These are phyloP conservation scores for Penicillium psychrosexuale DNA, from an alignment of 2,329 filamentous ascomycete species.

Conservation along the genomic window DNA sequence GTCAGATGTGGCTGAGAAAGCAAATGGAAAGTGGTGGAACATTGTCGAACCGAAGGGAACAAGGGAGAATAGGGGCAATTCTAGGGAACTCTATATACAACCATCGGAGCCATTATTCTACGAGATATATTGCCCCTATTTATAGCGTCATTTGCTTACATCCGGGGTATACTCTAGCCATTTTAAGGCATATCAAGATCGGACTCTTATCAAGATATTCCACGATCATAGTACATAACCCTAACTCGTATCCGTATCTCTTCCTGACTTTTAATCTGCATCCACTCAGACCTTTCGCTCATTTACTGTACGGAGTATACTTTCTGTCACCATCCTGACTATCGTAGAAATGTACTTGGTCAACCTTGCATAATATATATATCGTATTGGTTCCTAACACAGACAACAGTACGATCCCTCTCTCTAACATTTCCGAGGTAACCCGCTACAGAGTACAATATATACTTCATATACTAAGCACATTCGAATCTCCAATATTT, in stretches of 20 bases:
- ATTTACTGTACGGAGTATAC: not conserved
- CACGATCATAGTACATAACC: not conserved
- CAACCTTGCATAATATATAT: not conserved
- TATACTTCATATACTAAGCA: not conserved
- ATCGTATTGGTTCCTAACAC: not conserved
- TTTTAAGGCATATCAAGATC: not conserved
- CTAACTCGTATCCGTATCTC: not conserved
- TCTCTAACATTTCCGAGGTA: not conserved
- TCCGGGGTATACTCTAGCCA: not conserved
- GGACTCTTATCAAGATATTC: not conserved
- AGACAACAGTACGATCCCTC: not conserved
- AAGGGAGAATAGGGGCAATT: not conserved
- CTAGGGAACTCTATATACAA: not conserved
- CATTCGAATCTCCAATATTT: not conserved
- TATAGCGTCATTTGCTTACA: not conserved
- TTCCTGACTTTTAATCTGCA: not conserved
- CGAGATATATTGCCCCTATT: not conserved
- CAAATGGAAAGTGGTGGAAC: constrained; percentile 4
- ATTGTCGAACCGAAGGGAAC: not conserved
- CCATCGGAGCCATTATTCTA: not conserved
- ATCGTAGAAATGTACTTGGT: not conserved
- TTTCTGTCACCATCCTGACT: not conserved
- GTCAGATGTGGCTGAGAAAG: constrained; percentile 1
- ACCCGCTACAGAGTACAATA: not conserved
- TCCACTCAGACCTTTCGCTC: not conserved